A percentile compares a stretch with the other conserved stretches of the same genome.
These are phyloP conservation scores for Tillandsia fasciculata DNA, from an alignment of 176 grass and related monocot species.

Conservation along the genomic window DNA sequence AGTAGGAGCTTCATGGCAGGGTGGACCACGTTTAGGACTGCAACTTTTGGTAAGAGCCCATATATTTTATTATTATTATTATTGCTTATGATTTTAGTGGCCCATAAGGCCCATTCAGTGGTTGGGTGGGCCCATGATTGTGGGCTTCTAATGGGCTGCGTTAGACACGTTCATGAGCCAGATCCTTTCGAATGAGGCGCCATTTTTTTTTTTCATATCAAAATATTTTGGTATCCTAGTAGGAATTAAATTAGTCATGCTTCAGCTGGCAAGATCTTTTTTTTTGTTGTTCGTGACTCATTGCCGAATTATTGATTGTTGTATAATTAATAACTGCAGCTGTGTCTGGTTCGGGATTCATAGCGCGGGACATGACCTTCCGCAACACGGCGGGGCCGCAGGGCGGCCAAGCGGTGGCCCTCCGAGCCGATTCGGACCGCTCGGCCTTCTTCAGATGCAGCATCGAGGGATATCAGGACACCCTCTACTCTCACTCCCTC, in stretches of 20 bases:
- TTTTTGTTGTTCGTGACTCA: too few relatives aligned
- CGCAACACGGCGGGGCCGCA: constrained; percentile 66
- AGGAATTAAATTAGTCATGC: background rate
- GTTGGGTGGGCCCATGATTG: too few relatives aligned
- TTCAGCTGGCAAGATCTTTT: too few relatives aligned
- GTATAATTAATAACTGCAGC: constrained; percentile 18
- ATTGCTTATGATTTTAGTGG: background rate
- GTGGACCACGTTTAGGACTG: constrained; percentile 85
- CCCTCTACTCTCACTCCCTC: constrained; percentile 84
- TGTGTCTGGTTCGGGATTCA: constrained; percentile 55
- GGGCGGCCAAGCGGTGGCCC: constrained; percentile 59
- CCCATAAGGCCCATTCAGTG: too few relatives aligned
- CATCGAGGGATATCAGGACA: constrained; percentile 85
- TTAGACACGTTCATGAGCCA: too few relatives aligned
- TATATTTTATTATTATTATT: background rate
- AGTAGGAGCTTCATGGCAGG: constrained; percentile 60
- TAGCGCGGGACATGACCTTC: constrained; percentile 66
- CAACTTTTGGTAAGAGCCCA: constrained; percentile 44
- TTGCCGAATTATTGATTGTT: too few relatives aligned
- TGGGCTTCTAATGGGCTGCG: too few relatives aligned
- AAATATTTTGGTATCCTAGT: background rate
- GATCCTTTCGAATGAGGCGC: too few relatives aligned
- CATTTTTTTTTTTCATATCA: too few relatives aligned
- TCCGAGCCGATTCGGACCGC: constrained; percentile 71
- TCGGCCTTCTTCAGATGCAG: constrained; percentile 76